Base-by-base conservation (phyloP, 176 grass and related monocot genomes). In the Juncus inflexus region DNA sequence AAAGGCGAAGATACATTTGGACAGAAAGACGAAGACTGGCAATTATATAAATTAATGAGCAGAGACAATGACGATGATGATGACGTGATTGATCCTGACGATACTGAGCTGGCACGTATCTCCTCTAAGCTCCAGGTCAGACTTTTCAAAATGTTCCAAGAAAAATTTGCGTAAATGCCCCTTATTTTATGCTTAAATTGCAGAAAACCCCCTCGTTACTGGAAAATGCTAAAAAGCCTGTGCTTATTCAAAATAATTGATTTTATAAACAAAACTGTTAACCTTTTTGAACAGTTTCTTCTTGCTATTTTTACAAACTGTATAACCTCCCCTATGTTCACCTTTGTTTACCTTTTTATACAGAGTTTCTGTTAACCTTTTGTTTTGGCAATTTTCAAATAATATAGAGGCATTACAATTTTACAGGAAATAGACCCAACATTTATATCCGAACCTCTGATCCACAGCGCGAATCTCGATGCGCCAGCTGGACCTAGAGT, bases 1-100 rank as follows among this genome's bases (percentile, higher is more conserved):
- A 97, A 97, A 81, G 94, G 88, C 7, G 94, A 97, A 78, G 94
- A 97, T 74, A 97, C 94, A 4, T 97, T 97, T 82, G 88, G 94
- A 55, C 64, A 66, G 28, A 86, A 79, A 82, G 94, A 97, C 53
- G 88, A 91, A 80, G 88, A 97, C 74, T 97, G 94, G 94, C 68
- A 91, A 74, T 81, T 97, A n/a, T 97, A 92, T 58, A 97, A 92
- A 76, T 79, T 89, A 53, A 97, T 97, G 94, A 97, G 94, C 63
- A 91, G 86, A 83, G 88, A 81, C 9, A 89, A 78, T 62, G 88
- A 97, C 12, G 87, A 90, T 2, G 83, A 90, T 11, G 85, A 89
- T 53, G 79, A 97, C 3, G 72, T 83, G 67, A 80, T 83, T 4
- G 87, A 97, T 61, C 79, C 84, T 35, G 92, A 91, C 61, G 87